phyloP scores from a whole-genome alignment of 164 flowering plant species.

The Tinospora cordifolia region DNA sequence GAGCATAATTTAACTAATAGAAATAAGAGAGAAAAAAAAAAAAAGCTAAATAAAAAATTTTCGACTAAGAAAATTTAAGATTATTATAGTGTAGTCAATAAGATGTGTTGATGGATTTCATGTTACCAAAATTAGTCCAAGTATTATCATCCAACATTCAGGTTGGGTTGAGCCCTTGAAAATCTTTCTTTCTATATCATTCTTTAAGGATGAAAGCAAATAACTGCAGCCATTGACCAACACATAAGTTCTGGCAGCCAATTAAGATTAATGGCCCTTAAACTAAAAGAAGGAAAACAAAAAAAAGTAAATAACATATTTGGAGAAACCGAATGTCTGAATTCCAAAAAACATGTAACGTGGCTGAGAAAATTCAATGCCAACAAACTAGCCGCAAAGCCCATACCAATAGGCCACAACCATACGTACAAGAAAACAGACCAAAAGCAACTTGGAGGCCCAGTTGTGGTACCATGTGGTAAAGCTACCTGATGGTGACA shows the following conservation, averaged over 20 bases:
- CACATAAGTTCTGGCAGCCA: conserved; percentile 20
- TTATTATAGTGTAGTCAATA: too few relatives aligned
- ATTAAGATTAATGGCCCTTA: conserved; percentile 16
- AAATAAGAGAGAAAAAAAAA: too few relatives aligned
- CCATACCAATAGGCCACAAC: conserved; percentile 34
- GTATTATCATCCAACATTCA: too few relatives aligned
- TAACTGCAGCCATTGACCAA: conserved; percentile 20
- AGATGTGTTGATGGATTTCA: too few relatives aligned
- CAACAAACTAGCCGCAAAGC: conserved; percentile 24
- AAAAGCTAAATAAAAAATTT: too few relatives aligned
- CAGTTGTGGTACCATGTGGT: conserved; percentile 19
- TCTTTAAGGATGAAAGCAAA: conserved; percentile 4
- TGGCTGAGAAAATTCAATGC: conserved; percentile 26
- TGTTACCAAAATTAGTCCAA: too few relatives aligned
- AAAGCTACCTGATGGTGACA: conserved; percentile 73
- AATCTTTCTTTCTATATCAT: not conserved
- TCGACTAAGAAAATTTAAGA: too few relatives aligned
- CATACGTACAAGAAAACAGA: conserved; percentile 43
- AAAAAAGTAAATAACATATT: conserved; percentile 23
- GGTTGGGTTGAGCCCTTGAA: not conserved
- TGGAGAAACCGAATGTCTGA: conserved; percentile 23
- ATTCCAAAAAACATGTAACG: conserved; percentile 27
- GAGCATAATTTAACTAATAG: too few relatives aligned
- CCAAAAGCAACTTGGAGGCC: conserved; percentile 30
- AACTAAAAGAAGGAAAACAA: conserved; percentile 14